Base-by-base conservation (phyloP, 257 asterid genomes). In the Gentiana straminea region DNA sequence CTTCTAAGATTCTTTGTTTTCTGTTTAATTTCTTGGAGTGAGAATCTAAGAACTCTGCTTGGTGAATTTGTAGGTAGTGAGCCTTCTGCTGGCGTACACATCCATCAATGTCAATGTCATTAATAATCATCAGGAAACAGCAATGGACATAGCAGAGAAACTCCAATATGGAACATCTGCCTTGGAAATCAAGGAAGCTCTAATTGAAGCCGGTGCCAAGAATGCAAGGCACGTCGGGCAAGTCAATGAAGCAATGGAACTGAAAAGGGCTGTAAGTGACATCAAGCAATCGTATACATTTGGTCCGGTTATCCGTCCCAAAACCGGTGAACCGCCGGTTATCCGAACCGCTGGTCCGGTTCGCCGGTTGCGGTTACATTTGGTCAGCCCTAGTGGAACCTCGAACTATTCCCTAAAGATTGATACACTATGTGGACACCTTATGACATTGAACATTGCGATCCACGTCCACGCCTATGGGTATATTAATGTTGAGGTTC, bases 81-180 rank as follows among this genome's bases (percentile, higher is more conserved):
- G 77, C 63, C 79, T 85, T 38, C 52, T 92, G 70, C 86, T 92
- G 56, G 33, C 71, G 3, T 83, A 75, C 62, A 64, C 80, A 48
- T 76, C 91, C 56, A 68, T 83, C 13, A 24, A 24, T 15, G 77
- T 88, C 53, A 92, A 92, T 33, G 89, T 77, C 49, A 77, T 92
- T 2, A 92, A 92, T 73, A 79, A 75, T 51, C 89, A 80, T 43
- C 80, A 65, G 2, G 94, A 92, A 73, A 92, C 99, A 4, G 86
- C 97, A 6, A 80, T 92, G 97, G 99, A 92, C 83, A 77, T 92
- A 47, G 95, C 94, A 2, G 97, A 92, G 72, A 86, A 82, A 63
- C 94, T 92, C 72, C 97, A 74, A 61, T 92, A 83, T 2, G 95
- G 97, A 39, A 70, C 67, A 4, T 75, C 82, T 0, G 79, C 94